These are phyloP conservation scores for Verticillium isaacii DNA, from an alignment of 2,329 filamentous ascomycete species.

Conservation along the genomic window DNA sequence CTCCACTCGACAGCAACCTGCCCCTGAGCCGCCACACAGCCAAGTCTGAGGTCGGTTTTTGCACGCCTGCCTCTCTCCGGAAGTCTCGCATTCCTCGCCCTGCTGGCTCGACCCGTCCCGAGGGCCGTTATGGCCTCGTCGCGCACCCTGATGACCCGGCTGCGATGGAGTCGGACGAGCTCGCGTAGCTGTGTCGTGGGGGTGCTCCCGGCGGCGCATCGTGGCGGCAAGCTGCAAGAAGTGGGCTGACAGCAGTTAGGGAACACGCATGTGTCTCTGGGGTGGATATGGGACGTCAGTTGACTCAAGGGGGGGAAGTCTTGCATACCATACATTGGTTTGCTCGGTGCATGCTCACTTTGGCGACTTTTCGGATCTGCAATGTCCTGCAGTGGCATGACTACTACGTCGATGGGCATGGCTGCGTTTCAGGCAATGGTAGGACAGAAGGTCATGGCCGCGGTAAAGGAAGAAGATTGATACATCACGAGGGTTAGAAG, in stretches of 20 bases:
- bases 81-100: conserved; percentile 16
- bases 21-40: conserved; percentile 8
- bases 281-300: too few relatives aligned
- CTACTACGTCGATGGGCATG: too few relatives aligned
- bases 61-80: neutral
- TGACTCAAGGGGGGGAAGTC: too few relatives aligned
- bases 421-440: too few relatives aligned
- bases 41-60: neutral
- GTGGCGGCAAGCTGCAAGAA: neutral
- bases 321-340: too few relatives aligned
- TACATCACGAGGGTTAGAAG: neutral
- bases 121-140: conserved; percentile 18
- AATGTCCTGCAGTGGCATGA: too few relatives aligned
- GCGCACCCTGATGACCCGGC: conserved; percentile 16
- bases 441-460: too few relatives aligned
- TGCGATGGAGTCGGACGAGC: conserved; percentile 27
- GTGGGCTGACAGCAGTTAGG: neutral
- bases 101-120: conserved; percentile 13
- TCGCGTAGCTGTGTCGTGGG: conserved; percentile 8
- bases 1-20: conserved; percentile 23
- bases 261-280: too few relatives aligned
- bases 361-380: too few relatives aligned
- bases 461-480: neutral
- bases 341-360: too few relatives aligned
- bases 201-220: too few relatives aligned